Evolutionary conservation across 1,284 basidiomycete species (phyloP).

Genomic region (Tremellales sp.): DNA sequence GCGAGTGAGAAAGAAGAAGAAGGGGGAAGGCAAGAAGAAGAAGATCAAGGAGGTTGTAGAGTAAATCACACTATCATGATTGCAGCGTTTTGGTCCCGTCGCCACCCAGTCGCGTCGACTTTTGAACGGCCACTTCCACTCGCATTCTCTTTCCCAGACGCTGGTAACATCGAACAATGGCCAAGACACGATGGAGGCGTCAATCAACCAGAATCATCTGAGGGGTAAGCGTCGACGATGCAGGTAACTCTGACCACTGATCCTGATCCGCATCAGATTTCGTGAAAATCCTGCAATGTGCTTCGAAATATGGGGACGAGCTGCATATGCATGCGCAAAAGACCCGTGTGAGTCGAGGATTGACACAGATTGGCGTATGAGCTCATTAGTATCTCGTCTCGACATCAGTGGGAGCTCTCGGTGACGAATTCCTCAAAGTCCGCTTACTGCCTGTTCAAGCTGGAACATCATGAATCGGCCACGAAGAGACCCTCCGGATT

Average conservation of each 20-base stretch:
- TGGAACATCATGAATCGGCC: too few species aligned
- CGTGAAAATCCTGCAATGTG: slow-evolving; percentile 43
- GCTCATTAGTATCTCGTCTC: slow-evolving; percentile 5
- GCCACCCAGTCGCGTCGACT: neutral
- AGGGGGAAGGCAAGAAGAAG: slow-evolving; percentile 32
- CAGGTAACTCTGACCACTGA: neutral
- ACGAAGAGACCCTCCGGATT: too few species aligned
- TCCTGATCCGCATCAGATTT: slow-evolving; percentile 30
- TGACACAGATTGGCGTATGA: neutral
- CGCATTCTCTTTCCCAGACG: neutral
- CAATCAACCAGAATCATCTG: slow-evolving; percentile 32
- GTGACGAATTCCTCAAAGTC: slow-evolving; percentile 45
- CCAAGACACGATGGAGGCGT: slow-evolving; percentile 31
- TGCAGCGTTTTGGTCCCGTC: slow-evolving; percentile 3
- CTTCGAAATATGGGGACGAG: slow-evolving; percentile 46
- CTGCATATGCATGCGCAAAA: slow-evolving; percentile 41
- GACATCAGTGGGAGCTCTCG: slow-evolving; percentile 41
- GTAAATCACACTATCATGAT: neutral
- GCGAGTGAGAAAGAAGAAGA: slow-evolving; percentile 46
- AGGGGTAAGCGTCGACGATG: slow-evolving; percentile 16
- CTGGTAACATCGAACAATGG: neutral
- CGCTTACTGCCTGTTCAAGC: slow-evolving; percentile 44
- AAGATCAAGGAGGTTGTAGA: slow-evolving; percentile 9
- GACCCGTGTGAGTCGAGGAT: slow-evolving; percentile 25
- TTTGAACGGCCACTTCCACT: neutral